Conservation (phyloP, 2,329 filamentous ascomycete genomes). For the Hymenoscyphus albidus region DNA sequence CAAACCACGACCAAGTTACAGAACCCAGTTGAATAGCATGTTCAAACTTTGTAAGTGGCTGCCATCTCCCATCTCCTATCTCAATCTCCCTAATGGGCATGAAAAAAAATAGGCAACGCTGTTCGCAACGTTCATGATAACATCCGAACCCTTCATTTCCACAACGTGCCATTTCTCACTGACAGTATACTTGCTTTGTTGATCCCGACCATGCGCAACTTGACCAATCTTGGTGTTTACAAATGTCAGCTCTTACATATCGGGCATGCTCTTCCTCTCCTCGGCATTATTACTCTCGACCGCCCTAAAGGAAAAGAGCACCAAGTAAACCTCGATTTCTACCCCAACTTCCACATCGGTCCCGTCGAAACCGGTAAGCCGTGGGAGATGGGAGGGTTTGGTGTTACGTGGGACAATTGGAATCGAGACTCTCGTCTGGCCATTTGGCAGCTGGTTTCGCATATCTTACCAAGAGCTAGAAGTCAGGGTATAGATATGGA, state of each 20-base stretch:
- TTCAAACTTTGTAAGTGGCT: neutral
- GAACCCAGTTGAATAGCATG: neutral
- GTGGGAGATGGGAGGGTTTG: conserved; percentile 21
- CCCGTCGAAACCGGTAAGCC: conserved; percentile 8
- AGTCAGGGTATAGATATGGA: conserved; percentile 25
- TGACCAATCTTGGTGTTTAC: conserved; percentile 29
- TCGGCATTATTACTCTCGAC: conserved; percentile 27
- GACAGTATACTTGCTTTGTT: conserved; percentile 24
- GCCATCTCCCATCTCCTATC: neutral
- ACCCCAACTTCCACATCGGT: conserved; percentile 28
- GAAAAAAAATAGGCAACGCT: neutral
- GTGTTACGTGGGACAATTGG: conserved; percentile 31
- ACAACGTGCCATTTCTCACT: conserved; percentile 28
- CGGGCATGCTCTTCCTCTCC: conserved; percentile 21
- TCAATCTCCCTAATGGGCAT: neutral
- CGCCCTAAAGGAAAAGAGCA: conserved; percentile 20
- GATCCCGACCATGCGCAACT: conserved; percentile 28
- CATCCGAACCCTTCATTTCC: conserved; percentile 29
- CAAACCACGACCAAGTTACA: neutral
- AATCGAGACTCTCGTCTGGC: conserved; percentile 19
- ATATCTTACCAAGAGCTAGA: conserved; percentile 19
- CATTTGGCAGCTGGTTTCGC: conserved; percentile 25
- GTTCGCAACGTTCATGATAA: conserved; percentile 24
- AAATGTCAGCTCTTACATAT: conserved; percentile 31
- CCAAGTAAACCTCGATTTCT: conserved; percentile 29